Evolutionary conservation across 2,329 filamentous ascomycete species (phyloP), one percentile per base, ranked within the genome.

Genomic region (Ophiobolus disseminans): DNA sequence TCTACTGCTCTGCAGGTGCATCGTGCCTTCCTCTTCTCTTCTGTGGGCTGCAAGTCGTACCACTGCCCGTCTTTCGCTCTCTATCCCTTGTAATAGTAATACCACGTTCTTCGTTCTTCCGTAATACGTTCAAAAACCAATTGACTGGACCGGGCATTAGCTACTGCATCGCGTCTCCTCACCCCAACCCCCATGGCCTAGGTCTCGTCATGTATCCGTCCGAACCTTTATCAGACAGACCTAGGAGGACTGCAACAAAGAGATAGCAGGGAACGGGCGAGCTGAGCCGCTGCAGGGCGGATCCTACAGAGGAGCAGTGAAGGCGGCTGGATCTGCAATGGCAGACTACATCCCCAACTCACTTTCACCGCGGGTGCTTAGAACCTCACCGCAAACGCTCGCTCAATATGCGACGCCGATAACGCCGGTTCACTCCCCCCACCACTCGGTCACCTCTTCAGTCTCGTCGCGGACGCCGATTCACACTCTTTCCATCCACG

Each of bases 401-500:
- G 39, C 46, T 25, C 44, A 55, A 14, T 53, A 60, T 32, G 6
- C 20, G 9, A 21, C 35, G 16, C 68, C 65, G 8, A 53, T 65
- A 25, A 72, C 70, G n/a, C 72, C 70, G 2, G 37, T 66, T 13
- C 71, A 73, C 60, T 73, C 70, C 17, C 65, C 71, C 19, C 70
- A 72, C 38, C 68, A 68, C 48, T 74, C 72, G 3, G 58, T 70
- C 17, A 57, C 63, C 25, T 70, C 63, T 25, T 69, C 71, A 4
- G 53, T 58, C 13, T 67, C 68, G 22, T 62, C 68, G 5, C 66
- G 66, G 19, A 66, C 67, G 25, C 67, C 69, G 4, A 31, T 69
- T 16, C 70, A 71, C 35, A 58, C 63, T 3, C 59, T 75, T n/a
- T 66, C 72, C 17, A 58, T 75, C 16, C 72, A 73, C 61, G 70